Percentiles rank a stretch among this genome's conserved stretches.
phyloP scores from a whole-genome alignment of 2,329 filamentous ascomycete genomes.

The Metarhizium album region DNA sequence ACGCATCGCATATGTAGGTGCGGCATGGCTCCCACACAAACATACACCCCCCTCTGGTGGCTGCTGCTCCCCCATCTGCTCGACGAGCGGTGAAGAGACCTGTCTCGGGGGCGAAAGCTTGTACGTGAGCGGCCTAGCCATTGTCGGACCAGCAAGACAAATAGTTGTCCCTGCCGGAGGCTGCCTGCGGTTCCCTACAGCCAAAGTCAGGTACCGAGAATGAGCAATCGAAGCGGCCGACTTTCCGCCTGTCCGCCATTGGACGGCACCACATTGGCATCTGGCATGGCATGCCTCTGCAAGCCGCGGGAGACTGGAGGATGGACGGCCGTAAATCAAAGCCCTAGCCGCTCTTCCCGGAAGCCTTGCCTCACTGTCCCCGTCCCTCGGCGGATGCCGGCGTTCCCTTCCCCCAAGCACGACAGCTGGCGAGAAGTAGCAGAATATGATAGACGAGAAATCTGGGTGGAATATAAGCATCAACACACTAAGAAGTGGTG shows the following conservation, averaged over 20 bases:
- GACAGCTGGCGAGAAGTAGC: no score
- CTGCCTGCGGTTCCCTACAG: not conserved
- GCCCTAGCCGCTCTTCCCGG: not conserved
- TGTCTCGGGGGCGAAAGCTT: not conserved
- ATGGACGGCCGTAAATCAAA: not conserved
- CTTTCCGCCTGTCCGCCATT: not conserved
- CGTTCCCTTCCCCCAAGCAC: no score
- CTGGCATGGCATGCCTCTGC: no score
- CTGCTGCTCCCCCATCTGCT: not conserved
- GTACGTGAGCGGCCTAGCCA: no score
- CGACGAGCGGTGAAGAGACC: not conserved
- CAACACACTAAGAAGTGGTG: no score
- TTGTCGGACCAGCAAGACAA: not conserved
- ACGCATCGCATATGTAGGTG: not conserved
- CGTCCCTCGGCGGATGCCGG: no score
- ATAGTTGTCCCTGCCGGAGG: not conserved
- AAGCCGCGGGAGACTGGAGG: no score
- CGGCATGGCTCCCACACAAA: not conserved
- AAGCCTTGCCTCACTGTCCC: not conserved
- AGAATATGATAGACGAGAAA: no score
- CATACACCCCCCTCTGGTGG: not conserved
- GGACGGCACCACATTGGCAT: not conserved
- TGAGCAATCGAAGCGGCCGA: not conserved
- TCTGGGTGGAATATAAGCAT: no score
- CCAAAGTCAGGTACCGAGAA: not conserved